Conservation (phyloP, 176 grass and related monocot species). For the Hyparrhenia diplandra region DNA sequence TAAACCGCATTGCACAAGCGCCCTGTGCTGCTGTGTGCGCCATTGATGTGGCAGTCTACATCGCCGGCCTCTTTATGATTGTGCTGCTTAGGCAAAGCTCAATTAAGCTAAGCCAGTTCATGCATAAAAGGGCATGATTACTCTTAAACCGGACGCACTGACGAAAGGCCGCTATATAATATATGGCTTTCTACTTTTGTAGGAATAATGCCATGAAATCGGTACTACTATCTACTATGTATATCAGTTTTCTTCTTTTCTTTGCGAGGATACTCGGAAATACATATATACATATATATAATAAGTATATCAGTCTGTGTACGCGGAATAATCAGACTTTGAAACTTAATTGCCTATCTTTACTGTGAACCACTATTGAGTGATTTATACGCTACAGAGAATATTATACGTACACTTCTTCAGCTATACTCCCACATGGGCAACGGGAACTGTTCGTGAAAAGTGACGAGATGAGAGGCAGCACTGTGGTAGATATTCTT, state of each 20-base stretch:
- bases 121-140: constrained; percentile 36
- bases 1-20: constrained; percentile 19
- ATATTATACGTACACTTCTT: not conserved
- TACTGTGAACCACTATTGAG: not conserved
- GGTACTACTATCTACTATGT: not conserved
- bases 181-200: not conserved
- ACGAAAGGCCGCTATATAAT: not conserved
- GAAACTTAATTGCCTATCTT: too few relatives aligned
- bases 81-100: constrained; percentile 32
- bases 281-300: too few relatives aligned
- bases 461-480: constrained; percentile 28
- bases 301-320: too few relatives aligned
- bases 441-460: constrained; percentile 28
- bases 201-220: not conserved
- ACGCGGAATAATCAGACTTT: too few relatives aligned
- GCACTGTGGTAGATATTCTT: constrained; percentile 57
- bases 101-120: constrained; percentile 33
- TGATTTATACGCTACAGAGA: not conserved
- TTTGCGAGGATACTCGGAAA: not conserved
- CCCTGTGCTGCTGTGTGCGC: not conserved
- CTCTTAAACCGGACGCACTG: constrained; percentile 21
- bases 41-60: constrained; percentile 31
- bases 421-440: not conserved
- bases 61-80: constrained; percentile 31
- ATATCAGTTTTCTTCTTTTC: not conserved